phyloP scores from a whole-genome alignment of 129 eudicot genomes.

The Arctium minus region DNA sequence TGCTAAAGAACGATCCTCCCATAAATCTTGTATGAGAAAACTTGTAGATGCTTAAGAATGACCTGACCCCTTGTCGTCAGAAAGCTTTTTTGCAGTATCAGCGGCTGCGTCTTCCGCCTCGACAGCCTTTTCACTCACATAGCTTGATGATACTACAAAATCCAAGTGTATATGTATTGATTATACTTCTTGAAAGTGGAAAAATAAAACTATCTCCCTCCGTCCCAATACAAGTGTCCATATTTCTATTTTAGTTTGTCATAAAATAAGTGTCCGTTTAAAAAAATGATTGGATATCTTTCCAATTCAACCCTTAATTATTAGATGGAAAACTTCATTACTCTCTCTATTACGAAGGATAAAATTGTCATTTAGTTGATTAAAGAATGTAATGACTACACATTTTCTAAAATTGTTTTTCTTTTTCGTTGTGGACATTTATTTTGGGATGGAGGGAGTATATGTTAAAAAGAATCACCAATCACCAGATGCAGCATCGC shows the following conservation, averaged over 20 bases:
- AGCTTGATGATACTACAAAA: slow-evolving; percentile 1
- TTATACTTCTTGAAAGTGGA: background rate
- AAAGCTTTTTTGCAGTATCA: slow-evolving; percentile 18
- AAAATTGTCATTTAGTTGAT: background rate
- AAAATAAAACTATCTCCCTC: too few relatives aligned
- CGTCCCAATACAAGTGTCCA: background rate
- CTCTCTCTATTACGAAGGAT: background rate
- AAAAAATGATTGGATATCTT: background rate
- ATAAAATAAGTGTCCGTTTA: background rate
- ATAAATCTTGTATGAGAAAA: slow-evolving; percentile 1
- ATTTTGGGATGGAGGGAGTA: background rate
- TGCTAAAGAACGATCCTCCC: too few relatives aligned
- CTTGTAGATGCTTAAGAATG: background rate
- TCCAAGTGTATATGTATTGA: background rate
- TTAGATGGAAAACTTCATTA: background rate
- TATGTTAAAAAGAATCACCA: background rate
- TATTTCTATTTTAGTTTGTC: background rate
- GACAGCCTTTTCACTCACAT: slow-evolving; percentile 9
- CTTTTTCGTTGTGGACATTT: background rate
- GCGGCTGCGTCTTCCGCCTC: slow-evolving; percentile 27
- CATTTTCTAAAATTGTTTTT: background rate
- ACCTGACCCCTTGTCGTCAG: background rate
- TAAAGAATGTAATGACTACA: background rate
- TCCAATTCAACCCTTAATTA: background rate
- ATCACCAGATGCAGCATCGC: slow-evolving; percentile 8